Evolutionary conservation across 495 filamentous ascomycete genomes (phyloP).

Genomic region (Penicillium bialowiezense): DNA sequence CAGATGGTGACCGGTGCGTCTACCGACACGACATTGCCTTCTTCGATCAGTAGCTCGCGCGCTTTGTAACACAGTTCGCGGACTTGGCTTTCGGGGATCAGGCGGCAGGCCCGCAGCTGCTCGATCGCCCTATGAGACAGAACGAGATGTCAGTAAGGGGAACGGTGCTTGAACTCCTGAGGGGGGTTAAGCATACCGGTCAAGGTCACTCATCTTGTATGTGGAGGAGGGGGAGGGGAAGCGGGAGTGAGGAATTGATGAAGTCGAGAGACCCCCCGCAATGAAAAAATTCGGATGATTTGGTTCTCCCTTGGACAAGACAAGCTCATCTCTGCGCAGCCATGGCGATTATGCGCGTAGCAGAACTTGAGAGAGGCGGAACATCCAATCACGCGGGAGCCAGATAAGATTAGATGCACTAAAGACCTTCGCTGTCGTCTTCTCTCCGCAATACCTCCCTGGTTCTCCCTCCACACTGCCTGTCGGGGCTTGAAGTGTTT

Average conservation of each 20-base stretch:
- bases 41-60: slow-evolving; percentile 92
- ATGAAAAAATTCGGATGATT: slow-evolving; percentile 9
- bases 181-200: slow-evolving; percentile 55
- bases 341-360: slow-evolving; percentile 13
- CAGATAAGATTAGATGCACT: slow-evolving; percentile 47
- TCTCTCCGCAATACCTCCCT: slow-evolving; percentile 1
- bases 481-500: background rate
- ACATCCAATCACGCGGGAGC: slow-evolving; percentile 31
- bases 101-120: slow-evolving; percentile 89
- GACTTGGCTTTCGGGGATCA: slow-evolving; percentile 92
- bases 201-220: slow-evolving; percentile 76
- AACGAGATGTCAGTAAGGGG: slow-evolving; percentile 9
- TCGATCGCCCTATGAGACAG: slow-evolving; percentile 72
- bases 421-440: slow-evolving; percentile 21
- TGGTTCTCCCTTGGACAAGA: slow-evolving; percentile 14
- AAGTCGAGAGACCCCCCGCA: slow-evolving; percentile 8
- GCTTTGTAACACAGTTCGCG: slow-evolving; percentile 98
- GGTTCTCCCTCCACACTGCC: background rate
- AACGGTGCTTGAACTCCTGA: background rate
- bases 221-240: slow-evolving; percentile 1
- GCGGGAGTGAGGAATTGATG: slow-evolving; percentile 6
- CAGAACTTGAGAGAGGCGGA: slow-evolving; percentile 7
- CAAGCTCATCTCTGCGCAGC: slow-evolving; percentile 21
- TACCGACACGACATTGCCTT: slow-evolving; percentile 95
- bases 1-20: slow-evolving; percentile 98